Base-by-base conservation (phyloP, 2,329 filamentous ascomycete species). In the Colletotrichum sansevieriae region DNA sequence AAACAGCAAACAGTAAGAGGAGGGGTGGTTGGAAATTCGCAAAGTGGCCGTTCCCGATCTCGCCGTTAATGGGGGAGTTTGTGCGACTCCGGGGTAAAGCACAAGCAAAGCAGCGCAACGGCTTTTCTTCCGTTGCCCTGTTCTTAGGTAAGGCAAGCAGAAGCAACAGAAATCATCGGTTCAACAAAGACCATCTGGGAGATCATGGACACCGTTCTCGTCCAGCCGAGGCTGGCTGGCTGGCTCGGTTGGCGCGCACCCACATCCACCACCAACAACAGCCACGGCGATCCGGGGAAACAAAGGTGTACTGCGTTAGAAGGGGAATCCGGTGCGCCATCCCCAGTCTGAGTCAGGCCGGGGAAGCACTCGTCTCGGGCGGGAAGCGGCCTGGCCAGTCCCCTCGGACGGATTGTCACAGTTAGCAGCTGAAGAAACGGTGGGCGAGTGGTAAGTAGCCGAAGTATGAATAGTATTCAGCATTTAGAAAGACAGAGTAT, bases 281-380 rank as follows among this genome's bases (percentile, higher is more conserved):
- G 62, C 61, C 43, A 49, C 47, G 61, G 41, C 37, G 65, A 60
- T 68, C 65, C 61, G 65, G 62, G 65, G 65, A 55, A 44, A 43
- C 39, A 60, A 65, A 68, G 54, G 46, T 33, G 46, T 54, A 65
- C 47, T 37, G 58, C 29, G 15, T 29, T 41, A 43, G 22, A 51
- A 57, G 54, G 8, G 59, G 12, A 51, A 43, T 20, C 46, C 29
- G n/a, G 41, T 33, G 65, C 65, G 65, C 65, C 65, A 68, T 61
- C 65, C 60, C 61, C 65, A 59, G 52, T 59, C 65, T 65, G 65
- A 68, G 61, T 68, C 65, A 68, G 65, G 62, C 61, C 18, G 62
- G 65, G 65, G 62, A 68, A 65, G 35, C 55, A 46, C 20, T 20
- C 47, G 55, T 37, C 47, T 63, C 51, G 64, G 52, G 58, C 25